Base-by-base conservation (phyloP, 495 filamentous ascomycete genomes). In the Penicillium coffeae region DNA sequence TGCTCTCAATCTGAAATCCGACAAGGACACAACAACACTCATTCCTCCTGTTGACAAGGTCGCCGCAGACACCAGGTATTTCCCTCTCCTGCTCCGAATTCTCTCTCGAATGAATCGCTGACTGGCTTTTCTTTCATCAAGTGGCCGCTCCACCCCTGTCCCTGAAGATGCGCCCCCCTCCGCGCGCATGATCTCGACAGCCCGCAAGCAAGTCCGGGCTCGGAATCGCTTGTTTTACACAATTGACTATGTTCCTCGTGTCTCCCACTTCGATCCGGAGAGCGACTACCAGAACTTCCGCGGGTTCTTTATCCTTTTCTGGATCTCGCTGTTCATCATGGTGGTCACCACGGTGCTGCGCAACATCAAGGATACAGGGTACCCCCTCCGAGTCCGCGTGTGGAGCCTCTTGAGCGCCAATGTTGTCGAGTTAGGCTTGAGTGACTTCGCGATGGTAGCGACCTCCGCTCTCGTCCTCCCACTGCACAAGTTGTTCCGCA, bases 261-360 rank as follows among this genome's bases (percentile, higher is more conserved):
- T 96, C 14, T 96, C 92, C 8, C 92, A 98, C 65, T 96, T 98
- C 67, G 93, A 98, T 66, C 89, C 89, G 12, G 78, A 80, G 42
- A 92, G 87, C 71, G 89, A 95, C 57, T 94, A 97, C 55, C 82
- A 84, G 48, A 88, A 98, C 58, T 98, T 98, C 67, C 82, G 90
- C 52, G 93, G 93, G 52, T 98, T 98, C 78, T 98, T 95, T 67
- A 86, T 90, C 36, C 78, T 98, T 35, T 98, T 97, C 70, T 98
- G 93, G 93, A 91, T 98, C 40, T 89, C 87, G 4, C 71, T 98
- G 47, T 87, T 89, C 43, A 94, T 98, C 66, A 96, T 98, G 93
- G 89, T 90, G 50, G 84, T 96, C 44, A 97, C 93, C 9, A 88
- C 87, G 8, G 85, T 87, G 71, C 69, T 96, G 60, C 81, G 93